Base-by-base conservation (phyloP, 2,329 filamentous ascomycete genomes). In the Berkeleyomyces rouxiae region DNA sequence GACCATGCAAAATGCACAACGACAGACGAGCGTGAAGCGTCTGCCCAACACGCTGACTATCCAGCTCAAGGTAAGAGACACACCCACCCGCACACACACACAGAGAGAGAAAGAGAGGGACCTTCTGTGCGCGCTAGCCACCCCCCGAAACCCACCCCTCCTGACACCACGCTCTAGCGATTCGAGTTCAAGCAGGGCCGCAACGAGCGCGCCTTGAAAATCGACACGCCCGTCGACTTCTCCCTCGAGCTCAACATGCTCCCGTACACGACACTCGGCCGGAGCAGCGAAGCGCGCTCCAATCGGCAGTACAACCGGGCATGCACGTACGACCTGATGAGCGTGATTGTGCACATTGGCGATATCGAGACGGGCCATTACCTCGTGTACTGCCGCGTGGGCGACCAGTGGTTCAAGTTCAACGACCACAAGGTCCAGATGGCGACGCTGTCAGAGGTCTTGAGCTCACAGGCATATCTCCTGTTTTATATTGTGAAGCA, bases 331-430 rank as follows among this genome's bases (percentile, higher is more conserved):
- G 90, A 96, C 67, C 80, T 97, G 0, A 81, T 91, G 16, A 90
- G 88, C 66, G 91, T 96, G 2, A 87, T 97, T 31, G 91, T 96
- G 46, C 92, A 97, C 70, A 88, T 95, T 65, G 92, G 92, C 60
- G 90, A 92, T 72, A 87, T 96, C 63, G 90, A 96, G 69, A 90
- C 89, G 1, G 92, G 91, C 13, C 90, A 96, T 71, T 96, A 95
- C 70, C 84, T 91, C 63, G 88, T 86, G n/a, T 96, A 95, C 72
- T 90, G 88, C 65, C 79, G 89, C 57, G 86, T 92, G 64, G 87
- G 85, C 3, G 86, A 88, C 62, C 82, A 87, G 80, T 97, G 92
- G 92, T 95, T 96, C 72, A 84, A 88, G 62, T 96, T 96, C 74
- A 95, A 97, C 70, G 92, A 97, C 71, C 91, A 93, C 71, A 90